A percentile compares a stretch with the other conserved stretches of the same genome.
phyloP scores from a whole-genome alignment of 2,329 filamentous ascomycete genomes.

The Aspergillus tubingensis region DNA sequence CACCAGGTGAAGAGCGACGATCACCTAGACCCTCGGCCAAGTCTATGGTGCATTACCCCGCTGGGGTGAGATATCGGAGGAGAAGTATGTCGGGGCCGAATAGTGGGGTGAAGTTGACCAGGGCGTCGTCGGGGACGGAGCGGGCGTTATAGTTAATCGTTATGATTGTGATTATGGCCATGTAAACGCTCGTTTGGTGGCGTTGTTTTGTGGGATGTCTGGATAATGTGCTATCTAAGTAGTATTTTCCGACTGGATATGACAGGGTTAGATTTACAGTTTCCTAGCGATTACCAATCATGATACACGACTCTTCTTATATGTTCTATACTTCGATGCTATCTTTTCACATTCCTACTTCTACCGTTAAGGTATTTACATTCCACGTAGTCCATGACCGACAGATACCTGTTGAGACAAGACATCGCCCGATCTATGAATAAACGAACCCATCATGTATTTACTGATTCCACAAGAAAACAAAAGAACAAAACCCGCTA shows the following conservation, averaged over 20 bases:
- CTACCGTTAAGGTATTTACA: background rate
- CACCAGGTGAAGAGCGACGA: constrained; percentile 1
- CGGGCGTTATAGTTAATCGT: background rate
- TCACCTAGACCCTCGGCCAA: background rate
- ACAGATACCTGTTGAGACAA: background rate
- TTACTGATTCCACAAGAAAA: background rate
- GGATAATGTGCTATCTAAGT: background rate
- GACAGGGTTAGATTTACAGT: too few relatives aligned
- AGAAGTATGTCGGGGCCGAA: constrained; percentile 8
- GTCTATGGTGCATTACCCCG: constrained; percentile 3
- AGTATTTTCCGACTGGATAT: too few relatives aligned
- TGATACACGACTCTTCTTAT: background rate
- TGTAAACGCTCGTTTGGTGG: background rate
- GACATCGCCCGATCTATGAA: too few relatives aligned
- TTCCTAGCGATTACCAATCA: background rate
- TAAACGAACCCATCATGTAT: background rate
- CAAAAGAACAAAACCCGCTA: background rate
- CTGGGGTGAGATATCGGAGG: background rate
- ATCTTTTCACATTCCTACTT: background rate
- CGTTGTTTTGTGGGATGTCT: background rate
- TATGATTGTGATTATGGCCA: background rate
- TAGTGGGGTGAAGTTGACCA: background rate
- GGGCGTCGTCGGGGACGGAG: background rate
- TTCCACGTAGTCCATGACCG: background rate
- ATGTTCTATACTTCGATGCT: background rate